Conservation (phyloP, 2,329 filamentous ascomycete species). For the Aschersonia sp. region DNA sequence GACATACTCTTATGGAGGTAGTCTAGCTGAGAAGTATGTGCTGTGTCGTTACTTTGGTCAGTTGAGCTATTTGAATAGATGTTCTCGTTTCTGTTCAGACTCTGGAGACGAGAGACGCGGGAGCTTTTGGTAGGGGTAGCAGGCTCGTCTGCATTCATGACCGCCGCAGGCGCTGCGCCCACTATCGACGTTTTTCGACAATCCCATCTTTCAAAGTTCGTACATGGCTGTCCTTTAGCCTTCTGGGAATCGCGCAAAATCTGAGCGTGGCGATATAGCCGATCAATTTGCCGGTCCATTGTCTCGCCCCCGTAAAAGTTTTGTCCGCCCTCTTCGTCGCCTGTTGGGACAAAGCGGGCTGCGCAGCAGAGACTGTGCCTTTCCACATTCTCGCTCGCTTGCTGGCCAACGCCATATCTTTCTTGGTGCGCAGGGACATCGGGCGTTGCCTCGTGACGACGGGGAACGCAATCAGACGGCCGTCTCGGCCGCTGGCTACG, state of each 20-base stretch:
- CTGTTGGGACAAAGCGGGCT: constrained; percentile 1
- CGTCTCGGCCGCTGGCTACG: constrained; percentile 8
- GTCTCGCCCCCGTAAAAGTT: constrained; percentile 7
- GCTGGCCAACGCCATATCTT: constrained; percentile 12
- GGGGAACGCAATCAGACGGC: constrained; percentile 16
- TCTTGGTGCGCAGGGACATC: constrained; percentile 6
- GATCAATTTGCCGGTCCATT: constrained; percentile 11
- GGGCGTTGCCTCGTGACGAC: constrained; percentile 6
- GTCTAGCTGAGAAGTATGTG: no score
- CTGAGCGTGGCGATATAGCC: constrained; percentile 17
- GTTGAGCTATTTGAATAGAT: no score
- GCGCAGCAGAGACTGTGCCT: constrained; percentile 19
- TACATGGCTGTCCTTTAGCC: background rate
- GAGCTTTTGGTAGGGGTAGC: no score
- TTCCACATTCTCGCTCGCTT: background rate
- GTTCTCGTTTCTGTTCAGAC: no score
- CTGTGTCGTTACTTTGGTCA: no score
- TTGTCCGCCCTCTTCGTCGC: background rate
- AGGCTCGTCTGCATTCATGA: no score
- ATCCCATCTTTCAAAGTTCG: background rate
- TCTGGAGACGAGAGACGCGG: no score
- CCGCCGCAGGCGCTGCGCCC: no score
- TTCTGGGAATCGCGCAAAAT: constrained; percentile 14
- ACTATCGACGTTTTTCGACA: no score
- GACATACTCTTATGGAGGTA: no score